phyloP scores from a whole-genome alignment of 2,329 filamentous ascomycete genomes.

The Ceratocystis variospora region DNA sequence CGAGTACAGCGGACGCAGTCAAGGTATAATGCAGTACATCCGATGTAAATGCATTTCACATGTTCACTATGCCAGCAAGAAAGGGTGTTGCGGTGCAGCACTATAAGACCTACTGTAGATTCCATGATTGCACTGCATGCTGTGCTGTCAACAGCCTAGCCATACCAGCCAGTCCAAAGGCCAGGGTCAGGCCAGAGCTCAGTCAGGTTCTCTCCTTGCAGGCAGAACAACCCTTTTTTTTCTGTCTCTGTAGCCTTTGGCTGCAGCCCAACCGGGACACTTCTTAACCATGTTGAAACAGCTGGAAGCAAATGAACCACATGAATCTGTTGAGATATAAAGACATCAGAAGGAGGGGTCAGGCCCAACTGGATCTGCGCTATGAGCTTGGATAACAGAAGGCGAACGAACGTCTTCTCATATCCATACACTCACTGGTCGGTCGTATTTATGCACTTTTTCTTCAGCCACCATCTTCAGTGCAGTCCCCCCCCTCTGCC shows the following conservation, averaged over 20 bases:
- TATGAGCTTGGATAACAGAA: no score
- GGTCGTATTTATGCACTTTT: background rate
- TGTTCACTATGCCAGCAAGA: no score
- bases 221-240: background rate
- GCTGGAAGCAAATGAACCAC: background rate
- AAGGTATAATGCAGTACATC: no score
- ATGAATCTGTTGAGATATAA: background rate
- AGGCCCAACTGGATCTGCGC: no score
- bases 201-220: no score
- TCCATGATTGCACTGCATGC: background rate
- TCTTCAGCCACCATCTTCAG: background rate
- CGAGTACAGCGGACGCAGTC: no score
- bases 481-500: background rate
- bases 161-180: no score
- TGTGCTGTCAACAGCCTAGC: background rate
- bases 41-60: no score
- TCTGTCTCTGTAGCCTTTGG: background rate
- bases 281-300: background rate
- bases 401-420: no score
- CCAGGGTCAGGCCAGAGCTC: no score
- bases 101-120: background rate
- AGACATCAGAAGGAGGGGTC: background rate
- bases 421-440: no score
- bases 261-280: background rate
- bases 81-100: background rate